Evolutionary conservation across 1,139 yeast genomes (phyloP), one percentile per base, ranked within the genome.

Genomic region (Zygoascus meyerae): DNA sequence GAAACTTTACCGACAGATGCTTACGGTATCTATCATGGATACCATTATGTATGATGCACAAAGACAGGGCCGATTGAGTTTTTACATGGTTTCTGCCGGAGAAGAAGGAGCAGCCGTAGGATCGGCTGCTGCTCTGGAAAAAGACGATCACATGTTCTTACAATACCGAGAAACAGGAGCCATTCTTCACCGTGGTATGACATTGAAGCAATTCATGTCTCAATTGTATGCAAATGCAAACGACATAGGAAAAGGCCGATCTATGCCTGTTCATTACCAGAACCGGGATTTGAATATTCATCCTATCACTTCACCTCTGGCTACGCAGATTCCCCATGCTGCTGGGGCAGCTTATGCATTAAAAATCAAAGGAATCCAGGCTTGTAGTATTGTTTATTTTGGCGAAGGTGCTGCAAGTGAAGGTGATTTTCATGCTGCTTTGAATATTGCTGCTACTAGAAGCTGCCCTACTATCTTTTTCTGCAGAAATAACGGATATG

Each of bases 321-420:
- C 68, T 6, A 65, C 69, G 1, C 69, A 65, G 52, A 52, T 65
- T 32, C 68, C 69, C 1, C 69, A 65, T 46, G 69, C 69, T 3
- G 64, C 67, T 3, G 69, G 69, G 5, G 68, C 69, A 4, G 69
- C 68, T 12, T 65, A 65, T 37, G 67, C 67, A 1, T 50, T 65
- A 41, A 65, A 65, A 53, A 52, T 65, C 26, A 50, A 49, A 8
- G 64, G 63, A 6, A 52, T 54, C 11, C 57, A 56, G 15, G 63
- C 61, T 2, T 54, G 59, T 32, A 54, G 54, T 1, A 56, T 65
- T 30, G 62, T 67, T 50, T 65, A 63, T 49, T 63, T 65, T 52
- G 69, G 69, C 10, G 69, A 65, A 42, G 69, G 69, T 5, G 69
- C 69, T 1, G 68, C 69, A 0, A 64, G 68, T 14, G 69, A 65